phyloP scores from a whole-genome alignment of 371 early-diverging fungal species.

The Capniomyces stellatus region DNA sequence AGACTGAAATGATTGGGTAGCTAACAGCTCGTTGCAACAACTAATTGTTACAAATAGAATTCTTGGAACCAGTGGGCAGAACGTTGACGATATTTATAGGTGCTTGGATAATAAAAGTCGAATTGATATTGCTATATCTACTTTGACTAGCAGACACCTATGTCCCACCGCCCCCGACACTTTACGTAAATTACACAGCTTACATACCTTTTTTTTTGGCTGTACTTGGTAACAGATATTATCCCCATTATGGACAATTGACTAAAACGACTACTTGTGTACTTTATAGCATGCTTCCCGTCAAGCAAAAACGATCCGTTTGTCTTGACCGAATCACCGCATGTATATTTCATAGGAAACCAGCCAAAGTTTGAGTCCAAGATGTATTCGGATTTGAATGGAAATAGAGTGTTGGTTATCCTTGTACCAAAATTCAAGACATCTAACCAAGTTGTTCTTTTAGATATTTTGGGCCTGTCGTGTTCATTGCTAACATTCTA shows the following conservation, averaged over 20 bases:
- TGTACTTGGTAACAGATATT: too few relatives aligned
- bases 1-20: too few relatives aligned
- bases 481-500: neutral
- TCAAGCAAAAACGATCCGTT: constrained; percentile 72
- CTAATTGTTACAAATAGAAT: constrained; percentile 13
- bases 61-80: constrained; percentile 72
- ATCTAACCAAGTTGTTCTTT: constrained; percentile 9
- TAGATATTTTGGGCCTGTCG: constrained; percentile 12
- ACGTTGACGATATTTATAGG: constrained; percentile 58
- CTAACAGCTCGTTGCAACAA: too few relatives aligned
- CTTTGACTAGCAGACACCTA: constrained; percentile 62
- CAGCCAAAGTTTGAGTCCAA: constrained; percentile 39
- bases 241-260: too few relatives aligned
- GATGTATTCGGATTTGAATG: constrained; percentile 1
- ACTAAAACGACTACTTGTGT: neutral
- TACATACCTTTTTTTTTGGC: too few relatives aligned
- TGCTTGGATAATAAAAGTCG: constrained; percentile 36
- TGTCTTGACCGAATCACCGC: constrained; percentile 45
- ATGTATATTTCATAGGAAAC: constrained; percentile 81
- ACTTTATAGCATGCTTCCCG: constrained; percentile 45
- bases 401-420: constrained; percentile 8
- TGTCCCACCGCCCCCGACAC: constrained; percentile 91
- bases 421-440: constrained; percentile 10
- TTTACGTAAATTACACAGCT: constrained; percentile 26
- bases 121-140: constrained; percentile 44